Evolutionary conservation across 306 rosid genomes (phyloP), one percentile per base, ranked within the genome.

Genomic region (Begonia peltatifolia): DNA sequence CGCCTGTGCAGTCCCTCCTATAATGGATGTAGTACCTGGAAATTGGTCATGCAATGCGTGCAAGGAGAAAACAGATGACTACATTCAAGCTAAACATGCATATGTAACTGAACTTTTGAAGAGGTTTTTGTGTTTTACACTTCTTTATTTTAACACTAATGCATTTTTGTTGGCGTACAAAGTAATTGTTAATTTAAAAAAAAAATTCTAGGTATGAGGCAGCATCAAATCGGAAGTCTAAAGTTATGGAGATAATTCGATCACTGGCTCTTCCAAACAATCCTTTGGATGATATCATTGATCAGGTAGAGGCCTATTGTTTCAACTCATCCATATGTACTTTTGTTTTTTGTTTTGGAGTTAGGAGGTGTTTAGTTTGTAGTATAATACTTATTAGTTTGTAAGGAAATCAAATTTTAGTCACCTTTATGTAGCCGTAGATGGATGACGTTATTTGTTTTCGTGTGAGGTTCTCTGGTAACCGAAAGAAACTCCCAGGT

Each of bases 11-110:
- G 74, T 76, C 69, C 99, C 99, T 49, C 96, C 99, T 41, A 68
- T 86, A 63, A 70, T 68, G 68, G 95, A 86, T 59, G 36, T 71
- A 58, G 84, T 77, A 46, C 73, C 76, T 15, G 96, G 64, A 65
- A 95, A 83, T 58, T 90, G 95, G 99, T 76, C 99, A 16, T 86
- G 99, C 64, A 77, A 83, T 73, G 79, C 84, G 14, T 90, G 99
- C 84, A 76, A 83, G 71, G 94, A 80, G 54, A 83, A 81, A 67
- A 90, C 95, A 8, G 99, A 90, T 43, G 99, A 86, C 56, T 83
- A 76, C 75, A 90, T 90, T 73, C 77, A 56, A 79, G 74, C 64
- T 66, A 80, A 84, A 76, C 78, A 76, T 42, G 86, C 74, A 30
- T 82, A 83, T 75, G 36, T 86, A 46, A 58, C 84, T 41, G 93